A percentile compares a stretch with the other conserved stretches of the same genome.
Evolutionary conservation across 257 asterid species (phyloP).

Genomic region (Coffea eugenioides): DNA sequence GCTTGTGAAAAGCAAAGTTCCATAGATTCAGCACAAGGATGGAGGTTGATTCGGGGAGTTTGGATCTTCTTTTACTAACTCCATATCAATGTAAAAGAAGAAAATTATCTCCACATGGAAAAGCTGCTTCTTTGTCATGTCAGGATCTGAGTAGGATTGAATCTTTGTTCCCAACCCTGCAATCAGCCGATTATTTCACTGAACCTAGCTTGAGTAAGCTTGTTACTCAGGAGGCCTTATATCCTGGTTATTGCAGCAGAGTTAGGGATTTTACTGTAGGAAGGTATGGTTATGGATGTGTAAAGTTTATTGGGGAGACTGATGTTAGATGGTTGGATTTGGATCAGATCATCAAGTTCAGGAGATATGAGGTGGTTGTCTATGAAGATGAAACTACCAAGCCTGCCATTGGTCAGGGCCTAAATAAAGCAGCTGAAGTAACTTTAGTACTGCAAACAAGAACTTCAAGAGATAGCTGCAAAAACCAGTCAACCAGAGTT

Average conservation of each 20-base stretch:
- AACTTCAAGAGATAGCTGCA: conserved; percentile 16
- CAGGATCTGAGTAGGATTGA: conserved; percentile 29
- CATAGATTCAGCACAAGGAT: conserved; percentile 14
- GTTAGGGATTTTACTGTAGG: conserved; percentile 77
- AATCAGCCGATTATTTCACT: conserved; percentile 64
- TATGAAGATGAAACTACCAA: conserved; percentile 74
- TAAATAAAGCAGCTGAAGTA: conserved; percentile 92
- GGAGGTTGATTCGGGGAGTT: conserved; percentile 44
- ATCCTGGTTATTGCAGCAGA: conserved; percentile 78
- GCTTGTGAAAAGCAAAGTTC: not conserved
- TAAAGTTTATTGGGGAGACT: conserved; percentile 69
- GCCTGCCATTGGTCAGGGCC: conserved; percentile 74
- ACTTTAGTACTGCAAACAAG: conserved; percentile 47
- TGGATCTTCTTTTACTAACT: conserved; percentile 28
- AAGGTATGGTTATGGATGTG: conserved; percentile 67
- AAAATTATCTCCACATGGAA: conserved; percentile 44
- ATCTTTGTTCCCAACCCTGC: conserved; percentile 52
- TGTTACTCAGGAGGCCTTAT: conserved; percentile 48
- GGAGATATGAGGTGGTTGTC: conserved; percentile 61
- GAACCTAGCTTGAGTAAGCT: conserved; percentile 76
- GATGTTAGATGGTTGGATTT: conserved; percentile 81
- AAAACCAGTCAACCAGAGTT: conserved; percentile 27
- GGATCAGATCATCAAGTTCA: conserved; percentile 62
- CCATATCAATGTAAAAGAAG: conserved; percentile 60
- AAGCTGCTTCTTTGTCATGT: conserved; percentile 27